Conservation (phyloP, 257 asterid species). For the Mitragyna speciosa region DNA sequence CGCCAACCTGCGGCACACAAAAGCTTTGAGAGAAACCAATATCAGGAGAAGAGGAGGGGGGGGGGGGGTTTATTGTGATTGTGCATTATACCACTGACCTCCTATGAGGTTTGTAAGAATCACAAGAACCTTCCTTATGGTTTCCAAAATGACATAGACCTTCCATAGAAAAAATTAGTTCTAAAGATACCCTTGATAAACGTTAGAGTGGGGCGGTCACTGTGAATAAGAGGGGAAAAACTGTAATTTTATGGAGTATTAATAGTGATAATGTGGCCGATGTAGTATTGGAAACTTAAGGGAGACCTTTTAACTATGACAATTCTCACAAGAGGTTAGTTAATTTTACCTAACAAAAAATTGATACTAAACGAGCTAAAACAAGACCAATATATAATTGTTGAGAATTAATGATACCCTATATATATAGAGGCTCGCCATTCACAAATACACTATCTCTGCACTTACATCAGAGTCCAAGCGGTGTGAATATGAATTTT, state of each 20-base stretch:
- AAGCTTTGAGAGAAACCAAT: conserved; percentile 17
- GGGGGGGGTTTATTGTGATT: background rate
- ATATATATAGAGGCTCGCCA: background rate
- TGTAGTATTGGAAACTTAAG: background rate
- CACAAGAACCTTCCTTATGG: background rate
- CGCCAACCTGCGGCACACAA: conserved; percentile 73
- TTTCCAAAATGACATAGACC: background rate
- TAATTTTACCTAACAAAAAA: background rate
- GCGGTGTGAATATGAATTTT: conserved; percentile 95
- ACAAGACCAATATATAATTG: conserved; percentile 11
- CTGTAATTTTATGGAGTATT: background rate
- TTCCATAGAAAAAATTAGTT: background rate
- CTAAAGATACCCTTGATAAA: background rate
- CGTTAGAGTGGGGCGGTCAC: background rate
- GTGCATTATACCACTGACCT: background rate
- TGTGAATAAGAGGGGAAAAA: background rate
- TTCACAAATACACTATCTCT: background rate
- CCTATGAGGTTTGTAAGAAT: background rate
- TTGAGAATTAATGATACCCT: conserved; percentile 18
- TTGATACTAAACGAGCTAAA: background rate
- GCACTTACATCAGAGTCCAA: conserved; percentile 85
- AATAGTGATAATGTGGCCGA: background rate
- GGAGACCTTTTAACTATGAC: background rate
- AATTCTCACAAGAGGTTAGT: background rate
- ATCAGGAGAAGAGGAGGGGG: background rate